Evolutionary conservation across 2,329 filamentous ascomycete genomes (phyloP).

Genomic region (Cladophialophora yegresii): DNA sequence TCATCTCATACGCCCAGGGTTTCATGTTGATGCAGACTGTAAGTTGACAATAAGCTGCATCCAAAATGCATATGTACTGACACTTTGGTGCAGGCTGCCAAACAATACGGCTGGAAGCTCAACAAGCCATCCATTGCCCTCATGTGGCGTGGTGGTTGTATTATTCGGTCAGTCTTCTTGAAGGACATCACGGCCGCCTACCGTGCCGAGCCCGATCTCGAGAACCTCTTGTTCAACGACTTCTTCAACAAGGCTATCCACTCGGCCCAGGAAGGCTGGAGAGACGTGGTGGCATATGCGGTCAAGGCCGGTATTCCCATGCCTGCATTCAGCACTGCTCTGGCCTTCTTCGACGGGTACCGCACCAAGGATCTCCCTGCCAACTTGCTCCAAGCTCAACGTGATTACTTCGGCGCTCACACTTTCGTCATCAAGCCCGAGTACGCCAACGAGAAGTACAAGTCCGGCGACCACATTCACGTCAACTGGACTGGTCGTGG

Average conservation of each 20-base stretch:
- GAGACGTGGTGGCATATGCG: constrained; percentile 85
- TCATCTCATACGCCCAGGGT: constrained; percentile 98
- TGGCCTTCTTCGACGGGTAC: constrained; percentile 99
- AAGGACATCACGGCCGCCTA: constrained; percentile 99
- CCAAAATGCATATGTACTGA: constrained; percentile 13
- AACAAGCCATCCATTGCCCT: constrained; percentile 99
- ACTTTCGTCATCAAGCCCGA: constrained; percentile 88
- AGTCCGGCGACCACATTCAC: constrained; percentile 84
- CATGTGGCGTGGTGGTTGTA: constrained; percentile 99
- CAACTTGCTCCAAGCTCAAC: constrained; percentile 97
- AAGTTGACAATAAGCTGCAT: constrained; percentile 43
- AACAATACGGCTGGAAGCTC: constrained; percentile 96
- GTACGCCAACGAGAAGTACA: constrained; percentile 74
- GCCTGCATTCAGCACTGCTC: constrained; percentile 92
- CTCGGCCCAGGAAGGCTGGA: constrained; percentile 90
- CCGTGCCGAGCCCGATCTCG: constrained; percentile 87
- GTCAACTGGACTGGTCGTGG: constrained; percentile 99
- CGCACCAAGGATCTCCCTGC: constrained; percentile 94
- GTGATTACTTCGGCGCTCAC: constrained; percentile 98
- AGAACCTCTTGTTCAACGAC: constrained; percentile 97
- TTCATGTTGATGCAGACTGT: constrained; percentile 99
- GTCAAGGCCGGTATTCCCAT: constrained; percentile 94
- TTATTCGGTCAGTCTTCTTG: constrained; percentile 99
- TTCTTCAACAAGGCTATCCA: constrained; percentile 99
- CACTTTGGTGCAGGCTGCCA: constrained; percentile 68